Base-by-base conservation (phyloP, 1,284 basidiomycete genomes). In the Moesziomyces parantarcticus region DNA sequence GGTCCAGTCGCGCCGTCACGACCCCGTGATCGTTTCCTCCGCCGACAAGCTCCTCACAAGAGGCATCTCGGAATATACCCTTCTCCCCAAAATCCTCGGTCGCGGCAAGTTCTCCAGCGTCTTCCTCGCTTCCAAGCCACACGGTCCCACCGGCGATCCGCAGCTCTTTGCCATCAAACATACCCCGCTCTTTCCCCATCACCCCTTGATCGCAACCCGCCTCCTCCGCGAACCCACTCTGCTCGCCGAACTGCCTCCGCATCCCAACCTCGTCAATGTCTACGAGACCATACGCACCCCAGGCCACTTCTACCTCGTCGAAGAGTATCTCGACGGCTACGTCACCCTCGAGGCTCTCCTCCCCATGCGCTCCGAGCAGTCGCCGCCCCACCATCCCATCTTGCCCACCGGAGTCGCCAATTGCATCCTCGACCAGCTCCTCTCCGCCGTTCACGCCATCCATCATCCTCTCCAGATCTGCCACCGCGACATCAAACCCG, bases 261-360 rank as follows among this genome's bases (percentile, higher is more conserved):
- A 88, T 76, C 87, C 87, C 1, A 88, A 87, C 67, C 83, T 88
- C 23, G 86, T 88, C 64, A 84, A 85, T 42, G 87, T 88, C 3
- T 85, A 86, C 64, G 87, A 87, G 39, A 87, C 86, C 50, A 85
- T 88, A 25, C 79, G 87, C 5, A 88, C 88, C 0, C 84, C 86
- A 5, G 87, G 86, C 3, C 87, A 88, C 74, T 88, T 88, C 71
- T 88, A 88, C 77, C 86, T 88, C n/a, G 85, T 88, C 53, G 87
- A 86, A 51, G 87, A 87, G 40, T 86, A 82, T 48, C 83, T 88
- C 13, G 85, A 85, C 1, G 85, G 85, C 1, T 86, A 86, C 53
- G 78, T 85, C 48, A 85, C 85, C 26, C 80, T 85, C 41, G 82
- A 83, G 44, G 71, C 77, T 11, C 74, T 83, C 9, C 50, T 83